These are phyloP conservation scores for Chlorociboria aeruginascens DNA, from an alignment of 495 filamentous ascomycete species.

Conservation along the genomic window DNA sequence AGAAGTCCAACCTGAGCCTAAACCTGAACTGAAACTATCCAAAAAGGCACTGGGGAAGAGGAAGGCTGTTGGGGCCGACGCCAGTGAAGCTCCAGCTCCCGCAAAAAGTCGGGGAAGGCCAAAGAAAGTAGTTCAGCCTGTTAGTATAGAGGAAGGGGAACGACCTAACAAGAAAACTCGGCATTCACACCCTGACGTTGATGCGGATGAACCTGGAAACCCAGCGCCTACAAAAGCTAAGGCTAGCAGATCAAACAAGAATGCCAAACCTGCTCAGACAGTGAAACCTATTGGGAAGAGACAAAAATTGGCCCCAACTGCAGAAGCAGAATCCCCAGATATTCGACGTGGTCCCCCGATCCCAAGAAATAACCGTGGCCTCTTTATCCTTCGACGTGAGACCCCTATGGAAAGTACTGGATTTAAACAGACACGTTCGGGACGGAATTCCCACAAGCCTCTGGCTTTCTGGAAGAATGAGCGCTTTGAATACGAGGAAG, in stretches of 20 bases:
- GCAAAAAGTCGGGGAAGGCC: slow-evolving; percentile 16
- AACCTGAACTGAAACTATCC: slow-evolving; percentile 7
- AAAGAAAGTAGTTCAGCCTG: slow-evolving; percentile 14
- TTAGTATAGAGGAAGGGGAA: slow-evolving; percentile 16
- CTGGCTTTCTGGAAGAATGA: slow-evolving; percentile 85
- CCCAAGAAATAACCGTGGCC: slow-evolving; percentile 42
- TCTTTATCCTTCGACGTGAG: slow-evolving; percentile 62
- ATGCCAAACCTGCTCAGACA: background rate
- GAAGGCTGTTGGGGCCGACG: slow-evolving; percentile 18
- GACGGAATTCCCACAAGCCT: slow-evolving; percentile 52
- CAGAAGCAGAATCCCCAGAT: slow-evolving; percentile 21
- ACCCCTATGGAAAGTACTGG: slow-evolving; percentile 39
- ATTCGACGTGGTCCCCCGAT: slow-evolving; percentile 36
- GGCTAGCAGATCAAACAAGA: background rate
- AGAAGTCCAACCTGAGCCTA: slow-evolving; percentile 6
- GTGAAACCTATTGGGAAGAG: slow-evolving; percentile 8
- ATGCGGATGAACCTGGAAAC: slow-evolving; percentile 9
- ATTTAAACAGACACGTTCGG: slow-evolving; percentile 38
- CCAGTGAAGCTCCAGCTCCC: slow-evolving; percentile 15
- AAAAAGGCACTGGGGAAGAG: slow-evolving; percentile 25
- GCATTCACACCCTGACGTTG: slow-evolving; percentile 15
- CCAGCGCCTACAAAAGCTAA: background rate
- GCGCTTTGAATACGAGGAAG: slow-evolving; percentile 50
- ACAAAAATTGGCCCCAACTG: slow-evolving; percentile 6
- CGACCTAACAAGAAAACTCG: slow-evolving; percentile 21